Base-by-base conservation (phyloP, 2,329 filamentous ascomycete genomes). In the Fusarium floridanum region DNA sequence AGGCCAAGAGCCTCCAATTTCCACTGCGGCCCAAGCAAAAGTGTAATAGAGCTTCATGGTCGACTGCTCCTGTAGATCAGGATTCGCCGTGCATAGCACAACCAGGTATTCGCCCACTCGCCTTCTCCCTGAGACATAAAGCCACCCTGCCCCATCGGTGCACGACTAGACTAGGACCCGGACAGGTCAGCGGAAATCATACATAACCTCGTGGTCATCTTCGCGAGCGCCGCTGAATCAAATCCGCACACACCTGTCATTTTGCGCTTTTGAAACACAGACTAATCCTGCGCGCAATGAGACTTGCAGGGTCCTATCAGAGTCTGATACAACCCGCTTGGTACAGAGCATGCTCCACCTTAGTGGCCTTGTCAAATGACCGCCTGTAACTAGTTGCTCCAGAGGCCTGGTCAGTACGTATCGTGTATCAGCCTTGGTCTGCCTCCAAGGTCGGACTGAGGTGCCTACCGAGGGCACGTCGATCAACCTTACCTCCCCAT, bases 101-200 rank as follows among this genome's bases (percentile, higher is more conserved):
- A 56, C 53, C 41, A 63, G 37, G 37, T 37, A 53, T 53, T 32
- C 48, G 10, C 24, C 48, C 48, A 32, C 27, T 53, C 12, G 27
- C 48, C 62, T 63, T 17, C 63, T 68, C 59, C 41, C 50, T 72
- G 64, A 72, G 50, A 74, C 57, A 74, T 56, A 8, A 62, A 74
- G 36, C 57, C 71, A 72, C 64, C 32, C 48, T 55, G 48, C 55
- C 64, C 34, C 64, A 60, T 65, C 67, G 50, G 43, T 45, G 68
- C 56, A 39, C 71, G 71, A 61, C 45, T 24, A 67, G 70, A 62
- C 43, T 22, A 57, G 57, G 62, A 59, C 34, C 43, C 56, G 45
- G 50, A 27, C 61, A 43, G 63, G 56, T 48, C 37, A 56, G 59
- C 37, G 61, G 59, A 53, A 70, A 66, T 11, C 22, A 32, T 32